phyloP scores from a whole-genome alignment of 176 grass and related monocot genomes.

The Rhipidocladum racemiflorum region DNA sequence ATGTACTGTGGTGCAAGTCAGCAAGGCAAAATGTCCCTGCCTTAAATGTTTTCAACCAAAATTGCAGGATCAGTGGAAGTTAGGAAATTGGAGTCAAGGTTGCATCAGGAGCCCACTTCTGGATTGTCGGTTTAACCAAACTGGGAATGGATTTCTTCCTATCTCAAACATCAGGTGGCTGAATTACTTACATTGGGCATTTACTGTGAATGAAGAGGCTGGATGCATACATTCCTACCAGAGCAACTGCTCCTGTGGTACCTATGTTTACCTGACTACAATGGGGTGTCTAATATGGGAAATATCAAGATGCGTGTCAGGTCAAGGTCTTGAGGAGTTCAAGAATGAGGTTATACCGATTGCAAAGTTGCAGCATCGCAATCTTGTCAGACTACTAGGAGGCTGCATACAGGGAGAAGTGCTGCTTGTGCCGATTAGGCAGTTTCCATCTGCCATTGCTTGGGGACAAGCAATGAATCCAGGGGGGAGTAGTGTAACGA shows the following conservation, averaged over 20 bases:
- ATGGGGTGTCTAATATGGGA: constrained; percentile 65
- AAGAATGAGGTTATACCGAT: constrained; percentile 78
- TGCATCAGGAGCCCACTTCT: constrained; percentile 53
- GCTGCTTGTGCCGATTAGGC: too few relatives aligned
- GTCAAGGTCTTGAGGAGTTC: constrained; percentile 73
- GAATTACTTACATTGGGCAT: constrained; percentile 51
- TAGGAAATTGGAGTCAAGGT: constrained; percentile 70
- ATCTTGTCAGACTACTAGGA: constrained; percentile 67
- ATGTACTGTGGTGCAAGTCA: constrained; percentile 37
- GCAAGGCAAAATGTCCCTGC: constrained; percentile 51
- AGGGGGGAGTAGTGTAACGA: too few relatives aligned
- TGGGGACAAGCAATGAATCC: too few relatives aligned
- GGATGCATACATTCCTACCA: constrained; percentile 48
- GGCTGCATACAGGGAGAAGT: constrained; percentile 75
- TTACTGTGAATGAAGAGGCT: constrained; percentile 26
- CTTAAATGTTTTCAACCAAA: constrained; percentile 64
- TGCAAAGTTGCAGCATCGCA: constrained; percentile 72
- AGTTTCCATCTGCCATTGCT: too few relatives aligned
- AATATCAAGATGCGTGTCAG: constrained; percentile 68
- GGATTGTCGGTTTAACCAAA: constrained; percentile 53
- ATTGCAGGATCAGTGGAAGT: constrained; percentile 38
- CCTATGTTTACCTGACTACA: constrained; percentile 40
- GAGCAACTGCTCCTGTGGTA: constrained; percentile 69
- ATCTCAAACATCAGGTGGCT: constrained; percentile 63
- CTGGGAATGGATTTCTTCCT: constrained; percentile 55